phyloP scores from a whole-genome alignment of 2,329 filamentous ascomycete genomes.

The Periconia digitata region DNA sequence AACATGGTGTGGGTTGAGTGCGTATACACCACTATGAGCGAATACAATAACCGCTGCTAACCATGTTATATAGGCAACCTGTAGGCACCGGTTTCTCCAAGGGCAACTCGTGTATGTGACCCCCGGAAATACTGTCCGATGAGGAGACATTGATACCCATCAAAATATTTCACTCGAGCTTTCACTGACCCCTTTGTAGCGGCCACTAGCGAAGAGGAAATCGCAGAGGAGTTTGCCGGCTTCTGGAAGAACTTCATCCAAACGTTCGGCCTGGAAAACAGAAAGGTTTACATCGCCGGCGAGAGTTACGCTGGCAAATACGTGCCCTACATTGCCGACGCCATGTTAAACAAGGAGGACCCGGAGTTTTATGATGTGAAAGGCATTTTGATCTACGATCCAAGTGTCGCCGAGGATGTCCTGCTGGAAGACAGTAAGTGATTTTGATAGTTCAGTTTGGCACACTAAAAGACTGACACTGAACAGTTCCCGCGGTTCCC shows the following conservation, averaged over 20 bases:
- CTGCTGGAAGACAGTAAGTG: conserved; percentile 49
- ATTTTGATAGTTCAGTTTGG: not conserved
- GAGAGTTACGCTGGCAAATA: conserved; percentile 68
- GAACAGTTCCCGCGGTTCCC: conserved; percentile 52
- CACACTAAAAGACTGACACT: conserved; percentile 38
- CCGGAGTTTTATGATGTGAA: conserved; percentile 67
- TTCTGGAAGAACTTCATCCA: conserved; percentile 80
- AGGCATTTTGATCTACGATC: conserved; percentile 73
- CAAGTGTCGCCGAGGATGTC: conserved; percentile 58
- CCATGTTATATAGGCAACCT: conserved; percentile 52
- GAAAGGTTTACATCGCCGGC: conserved; percentile 72
- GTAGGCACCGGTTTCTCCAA: conserved; percentile 69
- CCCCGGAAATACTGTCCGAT: no score
- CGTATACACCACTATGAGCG: not conserved
- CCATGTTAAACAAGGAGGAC: conserved; percentile 67
- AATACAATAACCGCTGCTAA: no score
- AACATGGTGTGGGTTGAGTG: conserved; percentile 74
- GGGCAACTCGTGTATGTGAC: no score
- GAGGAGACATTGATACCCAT: no score
- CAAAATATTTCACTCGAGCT: no score
- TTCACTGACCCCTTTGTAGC: no score
- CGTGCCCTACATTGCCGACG: conserved; percentile 71
- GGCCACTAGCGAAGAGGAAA: conserved; percentile 66
- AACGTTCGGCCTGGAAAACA: conserved; percentile 66
- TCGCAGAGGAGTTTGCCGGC: conserved; percentile 71